A percentile compares a stretch with the other conserved stretches of the same genome.
These are phyloP conservation scores for Mycena latifolia DNA, from an alignment of 768 basidiomycete species.

Conservation along the genomic window DNA sequence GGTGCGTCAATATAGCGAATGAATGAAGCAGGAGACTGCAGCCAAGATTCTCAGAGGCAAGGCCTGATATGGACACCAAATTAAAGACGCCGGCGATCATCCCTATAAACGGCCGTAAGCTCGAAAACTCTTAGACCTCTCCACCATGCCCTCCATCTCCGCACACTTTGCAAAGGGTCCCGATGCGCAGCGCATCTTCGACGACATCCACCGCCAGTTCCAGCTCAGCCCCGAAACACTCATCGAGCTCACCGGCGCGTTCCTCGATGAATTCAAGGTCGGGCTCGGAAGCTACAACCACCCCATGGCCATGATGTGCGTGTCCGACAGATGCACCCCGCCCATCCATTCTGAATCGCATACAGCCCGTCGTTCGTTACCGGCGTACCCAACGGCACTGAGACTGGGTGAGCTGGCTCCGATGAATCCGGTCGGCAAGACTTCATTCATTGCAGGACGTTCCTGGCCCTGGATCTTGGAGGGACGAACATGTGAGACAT, in stretches of 20 bases:
- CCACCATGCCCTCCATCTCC: constrained; percentile 57
- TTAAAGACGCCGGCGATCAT: no score
- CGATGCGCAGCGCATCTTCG: constrained; percentile 63
- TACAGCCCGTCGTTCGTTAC: constrained; percentile 93
- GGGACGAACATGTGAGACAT: constrained; percentile 92
- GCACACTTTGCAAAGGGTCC: constrained; percentile 50
- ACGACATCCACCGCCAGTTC: constrained; percentile 81
- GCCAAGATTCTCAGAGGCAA: not conserved
- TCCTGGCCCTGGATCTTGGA: constrained; percentile 95
- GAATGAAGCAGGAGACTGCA: not conserved
- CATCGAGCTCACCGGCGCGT: constrained; percentile 78
- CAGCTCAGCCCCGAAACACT: constrained; percentile 72
- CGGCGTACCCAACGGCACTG: constrained; percentile 94
- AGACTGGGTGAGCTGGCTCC: constrained; percentile 79
- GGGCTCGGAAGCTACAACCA: constrained; percentile 83
- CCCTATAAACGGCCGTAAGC: no score
- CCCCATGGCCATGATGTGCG: constrained; percentile 94
- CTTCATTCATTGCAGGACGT: constrained; percentile 69
- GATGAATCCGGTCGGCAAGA: not conserved
- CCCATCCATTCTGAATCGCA: constrained; percentile 16
- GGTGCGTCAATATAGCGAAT: no score
- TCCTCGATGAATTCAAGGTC: constrained; percentile 81
- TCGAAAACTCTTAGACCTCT: no score
- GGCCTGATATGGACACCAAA: no score
- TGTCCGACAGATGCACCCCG: constrained; percentile 10